These are phyloP conservation scores for Sporothrix variecibatus DNA, from an alignment of 2,329 filamentous ascomycete genomes.

Conservation along the genomic window DNA sequence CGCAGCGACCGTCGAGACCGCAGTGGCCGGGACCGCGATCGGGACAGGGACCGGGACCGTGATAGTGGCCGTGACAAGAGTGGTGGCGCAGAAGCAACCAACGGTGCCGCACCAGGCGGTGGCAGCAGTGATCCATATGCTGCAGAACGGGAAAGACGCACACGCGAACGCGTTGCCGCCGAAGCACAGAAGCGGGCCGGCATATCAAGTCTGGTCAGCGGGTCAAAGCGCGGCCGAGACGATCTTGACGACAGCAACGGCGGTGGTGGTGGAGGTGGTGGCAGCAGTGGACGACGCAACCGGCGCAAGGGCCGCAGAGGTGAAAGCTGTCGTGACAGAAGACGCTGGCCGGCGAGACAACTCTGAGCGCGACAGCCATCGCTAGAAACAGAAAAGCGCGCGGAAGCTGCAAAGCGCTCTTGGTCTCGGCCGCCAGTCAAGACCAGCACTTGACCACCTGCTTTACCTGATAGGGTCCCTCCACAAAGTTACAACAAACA, in stretches of 20 bases:
- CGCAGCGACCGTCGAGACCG: conserved; percentile 9
- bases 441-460: neutral
- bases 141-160: conserved; percentile 66
- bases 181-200: conserved; percentile 60
- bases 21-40: conserved; percentile 22
- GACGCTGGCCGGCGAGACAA: conserved; percentile 51
- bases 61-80: conserved; percentile 4
- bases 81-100: conserved; percentile 1
- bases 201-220: conserved; percentile 55
- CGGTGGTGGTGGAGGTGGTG: conserved; percentile 48
- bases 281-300: conserved; percentile 37
- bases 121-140: conserved; percentile 60
- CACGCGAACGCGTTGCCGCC: conserved; percentile 66
- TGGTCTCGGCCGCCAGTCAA: neutral
- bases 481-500: neutral
- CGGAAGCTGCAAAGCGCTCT: neutral
- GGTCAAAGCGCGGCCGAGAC: conserved; percentile 55
- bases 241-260: conserved; percentile 47
- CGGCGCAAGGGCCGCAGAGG: conserved; percentile 53
- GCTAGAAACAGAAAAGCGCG: conserved; percentile 15
- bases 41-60: conserved; percentile 33
- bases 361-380: conserved; percentile 54
- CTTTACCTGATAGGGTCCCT: neutral
- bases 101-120: conserved; percentile 28
- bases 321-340: conserved; percentile 51